These are phyloP conservation scores for Porphyridium purpureum DNA, from an alignment of 23 red algal genomes.

Conservation along the genomic window DNA sequence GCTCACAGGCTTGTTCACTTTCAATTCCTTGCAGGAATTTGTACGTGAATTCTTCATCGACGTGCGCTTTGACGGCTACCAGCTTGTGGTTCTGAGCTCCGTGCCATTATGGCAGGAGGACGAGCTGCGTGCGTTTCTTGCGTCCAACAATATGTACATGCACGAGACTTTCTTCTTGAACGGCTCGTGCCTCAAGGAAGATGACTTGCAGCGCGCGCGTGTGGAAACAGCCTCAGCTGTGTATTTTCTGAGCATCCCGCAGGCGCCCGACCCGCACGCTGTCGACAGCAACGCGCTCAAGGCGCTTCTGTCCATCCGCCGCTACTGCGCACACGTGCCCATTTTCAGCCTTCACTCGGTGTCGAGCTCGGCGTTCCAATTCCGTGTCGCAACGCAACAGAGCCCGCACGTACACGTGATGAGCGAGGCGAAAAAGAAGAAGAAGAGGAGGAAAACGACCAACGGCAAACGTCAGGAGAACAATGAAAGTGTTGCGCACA, in stretches of 20 bases:
- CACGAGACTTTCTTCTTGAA: constrained; percentile 46
- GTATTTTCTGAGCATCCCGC: constrained; percentile 51
- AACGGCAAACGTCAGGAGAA: too few species aligned
- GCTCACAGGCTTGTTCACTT: too few species aligned
- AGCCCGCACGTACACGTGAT: too few species aligned
- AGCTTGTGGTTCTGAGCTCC: constrained; percentile 43
- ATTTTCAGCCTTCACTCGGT: too few species aligned
- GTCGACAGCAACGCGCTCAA: constrained; percentile 52
- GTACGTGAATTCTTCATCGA: constrained; percentile 45
- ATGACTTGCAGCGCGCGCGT: constrained; percentile 41
- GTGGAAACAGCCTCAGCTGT: constrained; percentile 41
- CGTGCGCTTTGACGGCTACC: constrained; percentile 9
- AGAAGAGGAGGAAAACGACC: too few species aligned
- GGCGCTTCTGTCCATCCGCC: constrained; percentile 43
- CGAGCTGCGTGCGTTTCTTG: constrained; percentile 36
- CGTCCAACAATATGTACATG: constrained; percentile 17
- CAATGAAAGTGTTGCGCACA: too few species aligned
- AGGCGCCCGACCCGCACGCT: constrained; percentile 39
- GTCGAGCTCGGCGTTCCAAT: too few species aligned
- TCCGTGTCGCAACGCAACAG: too few species aligned
- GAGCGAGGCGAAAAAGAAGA: too few species aligned
- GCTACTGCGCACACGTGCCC: constrained; percentile 32
- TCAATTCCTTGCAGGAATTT: constrained; percentile 34
- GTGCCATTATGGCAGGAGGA: constrained; percentile 42
- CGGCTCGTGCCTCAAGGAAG: constrained; percentile 18